These are phyloP conservation scores for Globisporangium middletonii DNA, from an alignment of 352 stramenopile species.

Conservation along the genomic window DNA sequence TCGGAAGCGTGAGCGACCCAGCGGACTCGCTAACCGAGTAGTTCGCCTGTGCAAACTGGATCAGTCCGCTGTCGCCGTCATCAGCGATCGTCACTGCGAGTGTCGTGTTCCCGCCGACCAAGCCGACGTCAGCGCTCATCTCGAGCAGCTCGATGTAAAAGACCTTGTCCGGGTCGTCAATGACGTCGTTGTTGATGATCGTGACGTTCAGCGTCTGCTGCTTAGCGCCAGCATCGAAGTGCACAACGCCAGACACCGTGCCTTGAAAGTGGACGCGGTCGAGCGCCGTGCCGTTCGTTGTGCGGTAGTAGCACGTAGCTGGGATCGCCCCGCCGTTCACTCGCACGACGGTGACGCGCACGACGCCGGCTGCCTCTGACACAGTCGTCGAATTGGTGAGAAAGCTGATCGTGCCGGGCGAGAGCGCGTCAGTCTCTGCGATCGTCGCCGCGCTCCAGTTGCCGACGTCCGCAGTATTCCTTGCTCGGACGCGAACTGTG, in stretches of 20 bases:
- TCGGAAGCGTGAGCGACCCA: constrained; percentile 10
- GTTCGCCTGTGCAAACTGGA: constrained; percentile 24
- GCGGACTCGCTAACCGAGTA: constrained; percentile 29
- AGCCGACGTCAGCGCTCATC: constrained; percentile 18
- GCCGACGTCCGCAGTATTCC: constrained; percentile 16
- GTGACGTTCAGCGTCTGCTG: constrained; percentile 19
- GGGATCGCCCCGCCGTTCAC: constrained; percentile 28
- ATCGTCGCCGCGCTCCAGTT: constrained; percentile 25
- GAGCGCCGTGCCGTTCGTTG: constrained; percentile 28
- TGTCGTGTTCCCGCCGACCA: constrained; percentile 17
- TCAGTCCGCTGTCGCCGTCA: constrained; percentile 36
- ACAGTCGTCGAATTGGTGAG: constrained; percentile 6
- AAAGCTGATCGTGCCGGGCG: constrained; percentile 41
- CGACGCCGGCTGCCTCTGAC: constrained; percentile 17
- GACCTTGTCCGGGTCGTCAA: constrained; percentile 36
- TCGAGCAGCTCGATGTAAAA: constrained; percentile 34
- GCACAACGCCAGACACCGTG: constrained; percentile 13
- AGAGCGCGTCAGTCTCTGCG: constrained; percentile 38
- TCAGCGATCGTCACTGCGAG: constrained; percentile 33
- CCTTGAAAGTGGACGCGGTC: constrained; percentile 22
- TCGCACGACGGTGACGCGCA: constrained; percentile 19
- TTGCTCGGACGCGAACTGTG: constrained; percentile 22
- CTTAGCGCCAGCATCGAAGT: constrained; percentile 21
- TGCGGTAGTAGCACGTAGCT: constrained; percentile 29
- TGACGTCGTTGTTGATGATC: constrained; percentile 47